phyloP scores from a whole-genome alignment of 2,329 filamentous ascomycete species.

The Fusarium incarnatum region DNA sequence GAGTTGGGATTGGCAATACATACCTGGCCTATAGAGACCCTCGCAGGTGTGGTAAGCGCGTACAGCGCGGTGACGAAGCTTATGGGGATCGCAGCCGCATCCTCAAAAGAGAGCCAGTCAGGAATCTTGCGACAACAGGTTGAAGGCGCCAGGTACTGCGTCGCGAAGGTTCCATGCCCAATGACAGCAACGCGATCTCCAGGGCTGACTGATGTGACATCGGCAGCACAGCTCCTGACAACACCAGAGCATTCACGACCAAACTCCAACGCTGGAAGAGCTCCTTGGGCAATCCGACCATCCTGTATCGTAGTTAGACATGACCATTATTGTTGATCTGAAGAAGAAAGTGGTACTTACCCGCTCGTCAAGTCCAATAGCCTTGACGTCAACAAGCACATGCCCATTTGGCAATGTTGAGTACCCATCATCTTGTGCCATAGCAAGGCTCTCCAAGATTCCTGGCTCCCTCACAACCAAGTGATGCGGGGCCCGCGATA shows the following conservation, averaged over 20 bases:
- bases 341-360: slow-evolving; percentile 17
- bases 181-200: slow-evolving; percentile 40
- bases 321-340: not conserved
- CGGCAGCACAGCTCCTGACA: slow-evolving; percentile 20
- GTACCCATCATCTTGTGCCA: slow-evolving; percentile 33
- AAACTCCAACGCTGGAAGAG: slow-evolving; percentile 32
- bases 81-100: slow-evolving; percentile 36
- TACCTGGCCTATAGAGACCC: slow-evolving; percentile 33
- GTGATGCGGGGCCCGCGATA: slow-evolving; percentile 25
- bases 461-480: slow-evolving; percentile 38
- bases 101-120: slow-evolving; percentile 41
- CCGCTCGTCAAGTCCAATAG: slow-evolving; percentile 36
- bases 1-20: not conserved
- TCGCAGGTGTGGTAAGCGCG: slow-evolving; percentile 23
- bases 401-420: slow-evolving; percentile 13
- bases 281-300: slow-evolving; percentile 34
- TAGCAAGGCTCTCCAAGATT: slow-evolving; percentile 35
- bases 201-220: slow-evolving; percentile 25
- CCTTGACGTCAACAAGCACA: slow-evolving; percentile 40
- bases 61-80: slow-evolving; percentile 39
- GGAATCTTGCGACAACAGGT: slow-evolving; percentile 37
- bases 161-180: slow-evolving; percentile 39
- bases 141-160: slow-evolving; percentile 33
- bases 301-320: slow-evolving; percentile 34
- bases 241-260: slow-evolving; percentile 41